These are phyloP conservation scores for Alternaria consortialis DNA, from an alignment of 2,329 filamentous ascomycete genomes.

Conservation along the genomic window DNA sequence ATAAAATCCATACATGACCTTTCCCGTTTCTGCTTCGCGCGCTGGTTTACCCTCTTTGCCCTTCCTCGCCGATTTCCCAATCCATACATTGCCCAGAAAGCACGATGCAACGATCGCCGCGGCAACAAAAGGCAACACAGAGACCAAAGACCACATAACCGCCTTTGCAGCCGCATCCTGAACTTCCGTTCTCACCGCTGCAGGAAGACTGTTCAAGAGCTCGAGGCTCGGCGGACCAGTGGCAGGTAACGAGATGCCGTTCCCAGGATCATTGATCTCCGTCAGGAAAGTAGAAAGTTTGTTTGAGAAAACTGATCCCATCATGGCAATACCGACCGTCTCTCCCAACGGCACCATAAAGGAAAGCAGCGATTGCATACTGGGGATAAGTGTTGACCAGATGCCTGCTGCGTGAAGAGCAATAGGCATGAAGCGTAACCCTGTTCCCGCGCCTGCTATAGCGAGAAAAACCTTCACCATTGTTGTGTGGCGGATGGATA, in stretches of 20 bases:
- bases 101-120: constrained; percentile 56
- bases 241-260: constrained; percentile 32
- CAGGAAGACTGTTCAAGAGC: constrained; percentile 50
- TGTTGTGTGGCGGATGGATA: constrained; percentile 58
- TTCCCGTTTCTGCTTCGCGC: constrained; percentile 19
- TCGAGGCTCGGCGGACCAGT: constrained; percentile 40
- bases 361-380: constrained; percentile 67
- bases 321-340: constrained; percentile 71
- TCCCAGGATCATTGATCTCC: constrained; percentile 30
- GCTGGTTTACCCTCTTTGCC: constrained; percentile 19
- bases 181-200: constrained; percentile 50
- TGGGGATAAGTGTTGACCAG: constrained; percentile 66
- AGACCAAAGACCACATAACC: constrained; percentile 72
- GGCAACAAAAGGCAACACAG: constrained; percentile 68
- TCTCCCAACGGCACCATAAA: constrained; percentile 71
- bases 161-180: constrained; percentile 61
- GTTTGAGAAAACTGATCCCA: constrained; percentile 76
- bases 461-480: constrained; percentile 73
- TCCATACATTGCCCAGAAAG: constrained; percentile 63
- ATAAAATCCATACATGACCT: constrained; percentile 32
- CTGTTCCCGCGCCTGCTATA: constrained; percentile 69
- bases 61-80: constrained; percentile 45
- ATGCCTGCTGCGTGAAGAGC: constrained; percentile 70
- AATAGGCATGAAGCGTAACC: constrained; percentile 71
- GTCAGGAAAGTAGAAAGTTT: constrained; percentile 46